Evolutionary conservation across 352 stramenopile genomes (phyloP), one percentile per base, ranked within the genome.

Genomic region (Globisporangium uncinulatum): DNA sequence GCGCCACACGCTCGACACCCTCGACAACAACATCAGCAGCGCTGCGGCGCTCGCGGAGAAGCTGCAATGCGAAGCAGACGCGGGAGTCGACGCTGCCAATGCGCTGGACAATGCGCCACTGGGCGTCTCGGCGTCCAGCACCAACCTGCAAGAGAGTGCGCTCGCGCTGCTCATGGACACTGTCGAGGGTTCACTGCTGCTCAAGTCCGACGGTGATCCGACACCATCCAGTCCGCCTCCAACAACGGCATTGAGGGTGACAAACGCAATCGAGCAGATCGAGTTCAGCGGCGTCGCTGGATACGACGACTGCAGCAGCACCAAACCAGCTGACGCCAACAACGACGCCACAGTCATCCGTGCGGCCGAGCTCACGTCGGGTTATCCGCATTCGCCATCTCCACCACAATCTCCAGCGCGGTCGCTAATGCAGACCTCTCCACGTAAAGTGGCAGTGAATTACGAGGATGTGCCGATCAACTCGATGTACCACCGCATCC

Each of bases 401-500:
- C 13, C 6, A 3, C 2, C 15, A 17, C 36, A 36, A 8, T 46
- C 57, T 20, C 49, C 36, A 2, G 20, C 51, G 51, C 39, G 17
- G 4, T 6, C 14, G 13, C 15, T 43, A 34, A 47, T 53, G 11
- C 44, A 61, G 11, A 31, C 52, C 19, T 63, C 67, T 31, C 66
- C 54, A 7, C 51, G 42, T 20, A 79, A 79, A 53, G 45, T 47
- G 11, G 24, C 52, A 6, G 49, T 59, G 10, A 74, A 59, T 56
- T 74, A 55, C 29, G 80, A 91, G 8, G 78, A 91, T 24, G 74
- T 91, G 44, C 80, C 78, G 11, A 90, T 90, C 54, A 74, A 76
- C 51, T 86, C 76, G 32, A 90, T 83, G 54, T 90, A 90, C 57
- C 80, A 90, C 61, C 80, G 80, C 45, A 67, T 88, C 36, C 80